phyloP scores from a whole-genome alignment of 1,284 basidiomycete genomes.

The Mycosarcoma maydis region DNA sequence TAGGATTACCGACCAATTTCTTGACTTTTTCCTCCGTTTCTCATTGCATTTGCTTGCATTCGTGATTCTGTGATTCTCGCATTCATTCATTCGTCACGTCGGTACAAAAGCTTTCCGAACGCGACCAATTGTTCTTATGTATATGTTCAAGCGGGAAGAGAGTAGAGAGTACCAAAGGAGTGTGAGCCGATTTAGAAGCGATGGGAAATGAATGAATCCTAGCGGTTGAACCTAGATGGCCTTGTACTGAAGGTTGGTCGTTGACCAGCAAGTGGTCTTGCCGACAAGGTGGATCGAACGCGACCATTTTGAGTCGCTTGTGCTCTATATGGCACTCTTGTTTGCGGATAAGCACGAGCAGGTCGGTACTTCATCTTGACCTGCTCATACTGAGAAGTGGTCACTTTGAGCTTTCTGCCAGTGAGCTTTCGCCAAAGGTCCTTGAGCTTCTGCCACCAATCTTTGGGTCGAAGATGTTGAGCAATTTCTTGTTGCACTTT shows the following conservation, averaged over 20 bases:
- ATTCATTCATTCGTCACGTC: no score
- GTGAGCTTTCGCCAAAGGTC: constrained; percentile 8
- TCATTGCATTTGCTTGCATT: constrained; percentile 11
- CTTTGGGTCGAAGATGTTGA: constrained; percentile 12
- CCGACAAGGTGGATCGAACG: background rate
- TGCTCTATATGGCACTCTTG: no score
- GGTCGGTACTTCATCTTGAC: constrained; percentile 12
- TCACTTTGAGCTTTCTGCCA: constrained; percentile 6
- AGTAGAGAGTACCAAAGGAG: no score
- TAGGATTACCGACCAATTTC: no score
- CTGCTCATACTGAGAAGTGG: background rate
- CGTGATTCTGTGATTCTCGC: no score
- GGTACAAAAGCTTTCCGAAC: no score
- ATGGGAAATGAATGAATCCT: background rate
- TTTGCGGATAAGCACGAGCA: no score
- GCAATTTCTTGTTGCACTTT: background rate
- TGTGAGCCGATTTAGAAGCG: background rate
- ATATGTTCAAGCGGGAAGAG: no score
- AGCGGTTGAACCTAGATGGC: constrained; percentile 1
- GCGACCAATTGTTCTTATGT: no score
- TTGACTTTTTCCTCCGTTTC: background rate
- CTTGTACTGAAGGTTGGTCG: background rate
- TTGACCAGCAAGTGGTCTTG: background rate
- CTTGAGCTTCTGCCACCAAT: constrained; percentile 15
- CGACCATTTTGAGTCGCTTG: no score